phyloP scores from a whole-genome alignment of 164 flowering plant genomes.

The Brasenia schreberi region DNA sequence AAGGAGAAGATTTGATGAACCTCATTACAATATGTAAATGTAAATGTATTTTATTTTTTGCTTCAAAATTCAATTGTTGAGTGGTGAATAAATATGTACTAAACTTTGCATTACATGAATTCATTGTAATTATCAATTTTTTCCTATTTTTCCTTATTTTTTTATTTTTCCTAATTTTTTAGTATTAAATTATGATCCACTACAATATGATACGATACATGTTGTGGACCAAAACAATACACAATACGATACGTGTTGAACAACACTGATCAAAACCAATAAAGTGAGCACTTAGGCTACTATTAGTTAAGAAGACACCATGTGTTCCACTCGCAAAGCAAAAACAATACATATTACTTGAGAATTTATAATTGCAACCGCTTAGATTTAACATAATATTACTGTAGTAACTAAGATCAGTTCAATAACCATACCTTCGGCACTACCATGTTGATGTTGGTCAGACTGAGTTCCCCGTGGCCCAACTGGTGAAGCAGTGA shows the following conservation, averaged over 20 bases:
- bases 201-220: background rate
- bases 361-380: background rate
- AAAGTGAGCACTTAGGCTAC: background rate
- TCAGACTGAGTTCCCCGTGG: conserved; percentile 32
- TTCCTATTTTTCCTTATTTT: no score
- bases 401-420: background rate
- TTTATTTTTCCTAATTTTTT: no score
- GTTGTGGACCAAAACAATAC: no score
- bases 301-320: background rate
- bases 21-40: background rate
- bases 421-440: background rate
- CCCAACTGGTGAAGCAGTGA: conserved; percentile 27
- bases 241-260: background rate
- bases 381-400: no score
- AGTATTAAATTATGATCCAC: no score
- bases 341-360: background rate
- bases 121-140: no score
- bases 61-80: no score
- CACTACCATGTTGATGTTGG: conserved; percentile 53
- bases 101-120: no score
- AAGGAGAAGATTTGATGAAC: no score
- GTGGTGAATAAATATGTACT: no score
- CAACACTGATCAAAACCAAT: background rate
- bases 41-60: no score
- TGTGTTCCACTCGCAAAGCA: no score